These are phyloP conservation scores for Eucalyptus leucophloia DNA, from an alignment of 345 rosid genomes.

Conservation along the genomic window DNA sequence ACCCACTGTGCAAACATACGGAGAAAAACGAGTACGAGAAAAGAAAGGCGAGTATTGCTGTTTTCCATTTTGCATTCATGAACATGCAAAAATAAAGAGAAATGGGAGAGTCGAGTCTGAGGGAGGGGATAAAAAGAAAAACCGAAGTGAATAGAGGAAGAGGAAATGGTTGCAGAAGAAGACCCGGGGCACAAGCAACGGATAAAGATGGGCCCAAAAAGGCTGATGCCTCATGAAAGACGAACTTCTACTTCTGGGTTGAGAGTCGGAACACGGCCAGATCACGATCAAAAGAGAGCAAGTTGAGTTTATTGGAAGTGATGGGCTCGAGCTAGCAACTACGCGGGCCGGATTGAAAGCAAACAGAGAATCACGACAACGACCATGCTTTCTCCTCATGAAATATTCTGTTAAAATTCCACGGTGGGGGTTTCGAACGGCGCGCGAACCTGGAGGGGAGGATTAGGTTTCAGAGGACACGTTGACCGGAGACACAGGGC, in stretches of 20 bases:
- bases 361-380: background rate
- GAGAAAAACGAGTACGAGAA: background rate
- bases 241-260: background rate
- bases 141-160: background rate
- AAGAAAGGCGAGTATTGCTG: background rate
- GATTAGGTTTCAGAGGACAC: background rate
- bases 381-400: background rate
- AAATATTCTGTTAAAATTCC: background rate
- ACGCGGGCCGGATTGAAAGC: background rate
- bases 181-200: background rate
- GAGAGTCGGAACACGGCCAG: background rate
- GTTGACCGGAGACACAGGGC: background rate
- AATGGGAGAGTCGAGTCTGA: background rate
- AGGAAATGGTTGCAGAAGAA: background rate
- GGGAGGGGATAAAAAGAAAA: background rate
- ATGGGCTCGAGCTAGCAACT: background rate
- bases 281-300: background rate
- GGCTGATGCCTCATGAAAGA: background rate
- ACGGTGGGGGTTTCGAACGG: background rate
- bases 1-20: background rate
- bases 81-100: background rate
- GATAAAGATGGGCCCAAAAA: background rate
- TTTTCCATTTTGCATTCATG: background rate
- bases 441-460: background rate
- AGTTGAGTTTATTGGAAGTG: background rate